These are phyloP conservation scores for Fomitopsis pulvina DNA, from an alignment of 768 basidiomycete genomes.

Conservation along the genomic window DNA sequence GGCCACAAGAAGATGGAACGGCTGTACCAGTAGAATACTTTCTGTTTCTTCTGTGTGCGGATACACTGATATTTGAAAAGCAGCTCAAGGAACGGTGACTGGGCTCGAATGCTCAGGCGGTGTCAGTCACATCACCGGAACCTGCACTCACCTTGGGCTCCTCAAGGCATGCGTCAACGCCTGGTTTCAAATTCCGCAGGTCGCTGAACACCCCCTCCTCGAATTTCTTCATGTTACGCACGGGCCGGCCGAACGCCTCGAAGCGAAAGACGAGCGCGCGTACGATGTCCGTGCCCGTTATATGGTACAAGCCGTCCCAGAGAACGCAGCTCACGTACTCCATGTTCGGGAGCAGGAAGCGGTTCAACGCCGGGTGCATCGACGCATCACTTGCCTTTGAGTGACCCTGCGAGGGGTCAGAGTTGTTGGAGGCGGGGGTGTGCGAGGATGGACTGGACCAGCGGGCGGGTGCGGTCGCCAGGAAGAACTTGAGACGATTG, in stretches of 20 bases:
- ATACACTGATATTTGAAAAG: conserved; percentile 96
- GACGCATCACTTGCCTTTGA: too few relatives aligned
- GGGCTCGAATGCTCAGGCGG: background rate
- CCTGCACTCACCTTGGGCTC: conserved; percentile 71
- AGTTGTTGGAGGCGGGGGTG: background rate
- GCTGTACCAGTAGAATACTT: conserved; percentile 90
- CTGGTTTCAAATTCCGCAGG: conserved; percentile 89
- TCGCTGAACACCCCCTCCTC: conserved; percentile 96
- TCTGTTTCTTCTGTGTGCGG: conserved; percentile 97
- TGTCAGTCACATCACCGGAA: background rate
- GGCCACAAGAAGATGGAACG: background rate
- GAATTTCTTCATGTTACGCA: conserved; percentile 92
- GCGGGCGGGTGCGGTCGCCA: conserved; percentile 74
- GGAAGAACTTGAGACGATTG: conserved; percentile 81
- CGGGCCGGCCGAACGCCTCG: conserved; percentile 86
- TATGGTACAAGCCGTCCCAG: conserved; percentile 88
- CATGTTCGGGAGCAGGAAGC: conserved; percentile 81
- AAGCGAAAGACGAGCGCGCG: conserved; percentile 91
- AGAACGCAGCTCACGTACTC: conserved; percentile 88
- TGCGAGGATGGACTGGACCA: conserved; percentile 38
- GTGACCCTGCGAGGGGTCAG: too few relatives aligned
- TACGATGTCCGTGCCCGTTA: conserved; percentile 96
- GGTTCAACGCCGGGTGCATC: conserved; percentile 68
- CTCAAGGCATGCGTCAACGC: conserved; percentile 85
- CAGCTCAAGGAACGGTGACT: conserved; percentile 91